phyloP scores from a whole-genome alignment of 192 early-diverging fungal species.

The Coemansia sp. region DNA sequence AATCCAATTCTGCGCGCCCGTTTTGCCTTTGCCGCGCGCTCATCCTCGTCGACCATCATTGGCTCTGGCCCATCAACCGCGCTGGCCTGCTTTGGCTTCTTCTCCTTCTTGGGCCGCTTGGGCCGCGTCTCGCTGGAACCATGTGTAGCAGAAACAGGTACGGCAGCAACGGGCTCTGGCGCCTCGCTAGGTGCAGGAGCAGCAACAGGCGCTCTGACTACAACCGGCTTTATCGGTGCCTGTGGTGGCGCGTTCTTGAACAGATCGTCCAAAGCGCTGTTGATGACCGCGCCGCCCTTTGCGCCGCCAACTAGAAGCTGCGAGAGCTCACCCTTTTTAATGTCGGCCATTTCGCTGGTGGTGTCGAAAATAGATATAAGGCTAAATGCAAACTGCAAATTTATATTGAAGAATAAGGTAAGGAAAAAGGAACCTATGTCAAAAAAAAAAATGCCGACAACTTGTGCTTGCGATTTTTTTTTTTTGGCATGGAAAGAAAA shows the following conservation, averaged over 20 bases:
- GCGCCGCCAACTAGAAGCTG: conserved; percentile 41
- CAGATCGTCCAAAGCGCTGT: conserved; percentile 61
- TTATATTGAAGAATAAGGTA: background rate
- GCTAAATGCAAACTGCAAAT: background rate
- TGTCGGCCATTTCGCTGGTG: conserved; percentile 5
- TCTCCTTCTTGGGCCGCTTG: conserved; percentile 3
- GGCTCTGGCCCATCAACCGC: background rate
- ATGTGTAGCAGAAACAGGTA: background rate
- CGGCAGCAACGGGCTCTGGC: conserved; percentile 5
- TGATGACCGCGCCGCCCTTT: conserved; percentile 41
- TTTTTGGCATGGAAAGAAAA: background rate
- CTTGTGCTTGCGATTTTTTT: background rate
- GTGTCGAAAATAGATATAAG: background rate
- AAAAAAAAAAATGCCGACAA: background rate
- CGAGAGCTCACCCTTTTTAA: conserved; percentile 40
- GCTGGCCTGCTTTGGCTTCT: conserved; percentile 9
- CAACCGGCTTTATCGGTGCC: conserved; percentile 21
- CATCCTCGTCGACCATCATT: conserved; percentile 4
- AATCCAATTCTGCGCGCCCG: conserved; percentile 32
- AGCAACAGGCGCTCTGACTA: background rate
- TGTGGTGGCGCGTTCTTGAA: conserved; percentile 61
- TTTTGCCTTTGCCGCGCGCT: conserved; percentile 28
- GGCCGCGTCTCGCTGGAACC: background rate
- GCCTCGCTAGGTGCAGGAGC: background rate
- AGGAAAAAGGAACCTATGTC: background rate